Evolutionary conservation across 305 asterid genomes (phyloP), one percentile per base, ranked within the genome.

Genomic region (Rubia occidens): DNA sequence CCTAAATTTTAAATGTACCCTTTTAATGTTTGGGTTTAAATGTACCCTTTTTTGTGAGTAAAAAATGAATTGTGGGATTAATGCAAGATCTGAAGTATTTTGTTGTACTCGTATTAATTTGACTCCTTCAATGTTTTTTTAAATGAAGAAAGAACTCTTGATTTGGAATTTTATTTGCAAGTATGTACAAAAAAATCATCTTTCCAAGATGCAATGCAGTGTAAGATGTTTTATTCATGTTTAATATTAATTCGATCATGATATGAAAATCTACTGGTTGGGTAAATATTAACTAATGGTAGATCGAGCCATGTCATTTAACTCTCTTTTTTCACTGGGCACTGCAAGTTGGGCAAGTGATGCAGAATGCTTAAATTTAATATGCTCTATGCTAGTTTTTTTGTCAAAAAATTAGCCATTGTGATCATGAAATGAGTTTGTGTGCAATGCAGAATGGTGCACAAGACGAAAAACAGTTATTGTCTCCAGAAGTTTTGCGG

Each of bases 391-490:
- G 58, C 58, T 51, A 17, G 24, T 15, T 51, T 9, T 17, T 51
- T 13, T 47, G 3, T 37, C 32, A 40, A 40, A 18, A 4, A 18
- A 39, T 11, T 15, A 64, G 29, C 11, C 2, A 0, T 51, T 44
- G 20, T 14, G 29, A 66, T 66, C 8, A 0, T 8, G 37, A 26
- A 26, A 35, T 24, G 59, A 37, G 40, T 37, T 60, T 61, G 5
- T 60, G 70, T 77, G 72, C 29, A 68, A 71, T 88, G 91, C 91
- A 90, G 97, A 84, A 81, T 76, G 84, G 72, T 69, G 82, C 74
- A 73, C 88, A 78, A 75, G 81, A 74, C 47, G 62, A 61, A 10
- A 68, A 47, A 60, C 75, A 51, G 39, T 81, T 87, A 64, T 73
- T 82, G 71, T 76, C 84, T 74, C 79, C 84, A 53, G 75, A 81